Percentiles rank a stretch among this genome's conserved stretches.
Evolutionary conservation across 1,284 basidiomycete genomes (phyloP).

Genomic region (Trichosporon sp.): DNA sequence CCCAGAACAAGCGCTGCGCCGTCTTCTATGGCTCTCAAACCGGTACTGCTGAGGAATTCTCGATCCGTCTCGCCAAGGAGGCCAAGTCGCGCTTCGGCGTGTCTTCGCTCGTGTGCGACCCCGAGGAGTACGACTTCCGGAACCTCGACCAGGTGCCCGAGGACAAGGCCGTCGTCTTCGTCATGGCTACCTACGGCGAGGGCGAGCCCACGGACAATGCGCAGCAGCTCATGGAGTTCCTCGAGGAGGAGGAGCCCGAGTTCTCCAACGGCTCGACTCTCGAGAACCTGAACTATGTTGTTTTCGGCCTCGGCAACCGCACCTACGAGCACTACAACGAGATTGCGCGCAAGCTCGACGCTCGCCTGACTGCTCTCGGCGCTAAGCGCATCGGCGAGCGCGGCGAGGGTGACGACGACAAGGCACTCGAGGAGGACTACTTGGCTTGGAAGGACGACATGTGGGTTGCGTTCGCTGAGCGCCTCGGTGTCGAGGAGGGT

Average conservation of each 20-base stretch:
- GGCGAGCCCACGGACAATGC: slow-evolving; percentile 99
- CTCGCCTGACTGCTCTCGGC: slow-evolving; percentile 69
- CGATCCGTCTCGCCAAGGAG: slow-evolving; percentile 86
- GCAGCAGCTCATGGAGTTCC: slow-evolving; percentile 87
- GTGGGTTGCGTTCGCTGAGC: slow-evolving; percentile 80
- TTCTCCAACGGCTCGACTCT: slow-evolving; percentile 69
- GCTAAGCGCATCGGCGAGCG: slow-evolving; percentile 80
- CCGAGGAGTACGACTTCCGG: slow-evolving; percentile 96
- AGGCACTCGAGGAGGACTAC: slow-evolving; percentile 99
- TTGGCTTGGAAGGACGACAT: slow-evolving; percentile 98
- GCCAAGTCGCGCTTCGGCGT: slow-evolving; percentile 90
- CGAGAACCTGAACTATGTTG: slow-evolving; percentile 85
- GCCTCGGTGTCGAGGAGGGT: slow-evolving; percentile 87
- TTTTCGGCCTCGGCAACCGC: slow-evolving; percentile 91
- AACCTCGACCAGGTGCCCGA: slow-evolving; percentile 86
- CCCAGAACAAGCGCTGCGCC: slow-evolving; percentile 83
- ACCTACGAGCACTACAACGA: slow-evolving; percentile 96
- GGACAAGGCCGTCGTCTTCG: slow-evolving; percentile 75
- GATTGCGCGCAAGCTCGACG: slow-evolving; percentile 75
- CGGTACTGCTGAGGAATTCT: slow-evolving; percentile 92
- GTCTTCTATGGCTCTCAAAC: slow-evolving; percentile 97
- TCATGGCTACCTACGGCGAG: slow-evolving; percentile 97
- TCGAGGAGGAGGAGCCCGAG: slow-evolving; percentile 77
- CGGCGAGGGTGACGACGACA: slow-evolving; percentile 97
- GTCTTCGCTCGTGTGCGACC: slow-evolving; percentile 87